These are phyloP conservation scores for Kwoniella sp. DNA, from an alignment of 768 basidiomycete species.

Conservation along the genomic window DNA sequence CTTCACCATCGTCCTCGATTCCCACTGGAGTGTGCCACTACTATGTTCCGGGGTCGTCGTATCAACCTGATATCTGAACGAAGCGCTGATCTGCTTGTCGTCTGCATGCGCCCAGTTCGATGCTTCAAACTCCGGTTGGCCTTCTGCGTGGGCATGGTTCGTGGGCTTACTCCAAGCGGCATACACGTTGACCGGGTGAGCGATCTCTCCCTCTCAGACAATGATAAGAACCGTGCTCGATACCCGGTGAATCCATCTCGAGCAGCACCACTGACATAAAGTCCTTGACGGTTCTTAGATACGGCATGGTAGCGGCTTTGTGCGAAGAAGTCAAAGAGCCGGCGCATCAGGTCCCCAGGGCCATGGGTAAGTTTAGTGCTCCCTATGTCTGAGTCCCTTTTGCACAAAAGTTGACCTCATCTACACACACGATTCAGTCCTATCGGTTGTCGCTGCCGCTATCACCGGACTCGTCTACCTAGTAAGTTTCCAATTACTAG, in stretches of 20 bases:
- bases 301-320: slow-evolving; percentile 70
- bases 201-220: too few species aligned
- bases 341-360: slow-evolving; percentile 62
- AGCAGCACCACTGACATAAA: too few species aligned
- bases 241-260: too few species aligned
- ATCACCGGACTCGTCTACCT: slow-evolving; percentile 48
- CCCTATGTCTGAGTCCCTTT: too few species aligned
- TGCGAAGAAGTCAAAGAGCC: slow-evolving; percentile 70
- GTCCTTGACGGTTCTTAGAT: slow-evolving; percentile 15
- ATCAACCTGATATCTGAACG: too few species aligned
- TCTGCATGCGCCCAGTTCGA: slow-evolving; percentile 59
- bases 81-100: neutral
- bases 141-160: slow-evolving; percentile 70
- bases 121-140: slow-evolving; percentile 69
- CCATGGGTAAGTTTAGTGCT: slow-evolving; percentile 60
- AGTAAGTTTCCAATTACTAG: slow-evolving; percentile 21
- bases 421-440: slow-evolving; percentile 24
- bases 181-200: slow-evolving; percentile 64
- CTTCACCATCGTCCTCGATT: neutral
- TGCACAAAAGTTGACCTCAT: neutral
- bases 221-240: too few species aligned
- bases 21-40: neutral
- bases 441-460: slow-evolving; percentile 47
- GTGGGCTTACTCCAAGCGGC: slow-evolving; percentile 63
- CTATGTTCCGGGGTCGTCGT: too few species aligned